Evolutionary conservation across 352 stramenopile genomes (phyloP).

Genomic region (Globisporangium viniferum): DNA sequence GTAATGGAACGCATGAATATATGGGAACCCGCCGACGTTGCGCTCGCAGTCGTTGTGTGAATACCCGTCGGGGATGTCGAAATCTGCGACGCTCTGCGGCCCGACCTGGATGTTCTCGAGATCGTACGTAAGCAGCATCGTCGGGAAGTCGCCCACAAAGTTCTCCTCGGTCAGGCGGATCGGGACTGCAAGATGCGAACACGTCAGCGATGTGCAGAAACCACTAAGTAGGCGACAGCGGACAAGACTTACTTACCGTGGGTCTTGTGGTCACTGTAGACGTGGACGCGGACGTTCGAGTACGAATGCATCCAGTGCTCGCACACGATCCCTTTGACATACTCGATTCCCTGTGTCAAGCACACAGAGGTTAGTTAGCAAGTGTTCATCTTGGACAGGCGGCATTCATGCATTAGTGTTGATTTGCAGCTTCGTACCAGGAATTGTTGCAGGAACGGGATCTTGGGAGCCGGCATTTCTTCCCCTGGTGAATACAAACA

Average conservation of each 20-base stretch:
- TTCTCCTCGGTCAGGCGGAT: constrained; percentile 69
- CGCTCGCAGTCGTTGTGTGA: constrained; percentile 47
- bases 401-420: not conserved
- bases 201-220: too few relatives aligned
- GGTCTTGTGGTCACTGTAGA: constrained; percentile 49
- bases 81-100: constrained; percentile 41
- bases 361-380: not conserved
- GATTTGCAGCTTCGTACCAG: constrained; percentile 23
- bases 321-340: constrained; percentile 48
- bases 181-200: constrained; percentile 30
- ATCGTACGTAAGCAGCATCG: constrained; percentile 63
- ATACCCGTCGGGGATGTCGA: constrained; percentile 60
- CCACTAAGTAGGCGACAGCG: too few relatives aligned
- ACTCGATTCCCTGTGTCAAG: constrained; percentile 47
- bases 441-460: constrained; percentile 50
- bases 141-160: constrained; percentile 37
- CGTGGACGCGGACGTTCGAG: constrained; percentile 46
- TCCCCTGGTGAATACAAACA: constrained; percentile 21
- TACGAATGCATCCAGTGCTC: constrained; percentile 66
- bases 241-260: constrained; percentile 23
- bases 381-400: not conserved
- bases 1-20: constrained; percentile 78
- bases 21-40: constrained; percentile 66
- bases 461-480: constrained; percentile 48
- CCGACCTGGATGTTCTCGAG: constrained; percentile 48